Conservation (phyloP, 2,329 filamentous ascomycete species). For the Cryphonectria nitschkei region DNA sequence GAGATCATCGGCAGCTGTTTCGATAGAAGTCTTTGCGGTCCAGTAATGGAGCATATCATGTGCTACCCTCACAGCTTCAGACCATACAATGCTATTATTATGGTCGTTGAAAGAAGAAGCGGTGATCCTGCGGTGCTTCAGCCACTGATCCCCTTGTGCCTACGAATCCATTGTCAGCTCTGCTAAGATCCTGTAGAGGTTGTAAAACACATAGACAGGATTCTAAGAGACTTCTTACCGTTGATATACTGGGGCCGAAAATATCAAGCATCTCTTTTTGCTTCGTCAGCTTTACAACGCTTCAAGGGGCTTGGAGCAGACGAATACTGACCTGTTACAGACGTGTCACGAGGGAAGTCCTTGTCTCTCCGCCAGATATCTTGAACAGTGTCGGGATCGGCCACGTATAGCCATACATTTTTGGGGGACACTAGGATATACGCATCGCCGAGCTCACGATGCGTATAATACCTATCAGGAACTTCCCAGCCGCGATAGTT, state of each 20-base stretch:
- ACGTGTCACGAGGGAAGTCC: slow-evolving; percentile 16
- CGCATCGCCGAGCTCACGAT: slow-evolving; percentile 19
- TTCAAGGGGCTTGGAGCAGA: background rate
- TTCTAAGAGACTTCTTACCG: background rate
- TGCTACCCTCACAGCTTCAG: background rate
- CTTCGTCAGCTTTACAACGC: background rate
- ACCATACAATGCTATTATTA: slow-evolving; percentile 20
- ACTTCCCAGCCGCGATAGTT: background rate
- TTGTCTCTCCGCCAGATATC: slow-evolving; percentile 12
- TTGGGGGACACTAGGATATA: background rate
- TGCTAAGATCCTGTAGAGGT: background rate
- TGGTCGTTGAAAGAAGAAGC: slow-evolving; percentile 20
- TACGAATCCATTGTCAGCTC: background rate
- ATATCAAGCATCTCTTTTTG: slow-evolving; percentile 18
- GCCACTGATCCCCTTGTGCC: slow-evolving; percentile 18
- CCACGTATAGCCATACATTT: slow-evolving; percentile 10
- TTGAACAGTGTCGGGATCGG: background rate
- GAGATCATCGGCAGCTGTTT: slow-evolving; percentile 11
- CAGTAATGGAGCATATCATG: slow-evolving; percentile 18
- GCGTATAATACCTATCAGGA: background rate
- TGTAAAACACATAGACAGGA: background rate
- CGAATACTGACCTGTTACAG: slow-evolving; percentile 16
- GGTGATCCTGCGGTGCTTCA: slow-evolving; percentile 10
- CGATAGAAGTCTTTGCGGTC: background rate
- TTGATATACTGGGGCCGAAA: slow-evolving; percentile 19